Conservation (phyloP, 2,329 filamentous ascomycete species). For the Ophiostoma pallidulum region DNA sequence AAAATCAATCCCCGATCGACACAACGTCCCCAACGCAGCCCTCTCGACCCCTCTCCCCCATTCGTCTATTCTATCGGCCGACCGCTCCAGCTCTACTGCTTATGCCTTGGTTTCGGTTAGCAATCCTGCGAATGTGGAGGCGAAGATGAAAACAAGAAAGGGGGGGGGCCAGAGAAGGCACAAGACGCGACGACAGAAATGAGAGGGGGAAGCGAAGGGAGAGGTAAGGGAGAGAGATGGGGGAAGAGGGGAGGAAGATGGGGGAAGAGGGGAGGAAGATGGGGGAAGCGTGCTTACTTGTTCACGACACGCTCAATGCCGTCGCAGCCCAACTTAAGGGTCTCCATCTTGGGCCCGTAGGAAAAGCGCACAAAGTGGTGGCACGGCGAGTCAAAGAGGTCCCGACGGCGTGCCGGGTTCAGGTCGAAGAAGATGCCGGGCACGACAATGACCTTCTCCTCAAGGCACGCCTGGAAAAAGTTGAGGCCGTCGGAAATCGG, state of each 20-base stretch:
- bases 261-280: not conserved
- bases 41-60: no score
- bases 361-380: slow-evolving; percentile 84
- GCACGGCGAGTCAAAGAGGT: slow-evolving; percentile 89
- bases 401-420: slow-evolving; percentile 79
- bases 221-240: no score
- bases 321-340: slow-evolving; percentile 68
- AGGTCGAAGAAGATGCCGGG: slow-evolving; percentile 97
- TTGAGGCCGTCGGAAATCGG: slow-evolving; percentile 86
- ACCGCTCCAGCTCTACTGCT: not conserved
- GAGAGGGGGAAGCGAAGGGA: no score
- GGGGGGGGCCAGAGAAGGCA: no score
- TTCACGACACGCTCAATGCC: slow-evolving; percentile 74
- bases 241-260: not conserved
- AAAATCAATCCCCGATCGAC: no score
- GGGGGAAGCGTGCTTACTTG: slow-evolving; percentile 42
- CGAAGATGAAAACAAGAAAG: not conserved
- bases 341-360: slow-evolving; percentile 75
- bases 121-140: no score
- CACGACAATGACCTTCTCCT: slow-evolving; percentile 93
- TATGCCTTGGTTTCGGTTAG: not conserved
- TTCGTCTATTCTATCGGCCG: no score
- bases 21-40: no score
- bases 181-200: not conserved
- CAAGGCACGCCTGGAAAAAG: slow-evolving; percentile 90